Percentiles rank a stretch among this genome's conserved stretches.
Conservation (phyloP, 805 yeast species). For the Hanseniaspora osmophila region DNA sequence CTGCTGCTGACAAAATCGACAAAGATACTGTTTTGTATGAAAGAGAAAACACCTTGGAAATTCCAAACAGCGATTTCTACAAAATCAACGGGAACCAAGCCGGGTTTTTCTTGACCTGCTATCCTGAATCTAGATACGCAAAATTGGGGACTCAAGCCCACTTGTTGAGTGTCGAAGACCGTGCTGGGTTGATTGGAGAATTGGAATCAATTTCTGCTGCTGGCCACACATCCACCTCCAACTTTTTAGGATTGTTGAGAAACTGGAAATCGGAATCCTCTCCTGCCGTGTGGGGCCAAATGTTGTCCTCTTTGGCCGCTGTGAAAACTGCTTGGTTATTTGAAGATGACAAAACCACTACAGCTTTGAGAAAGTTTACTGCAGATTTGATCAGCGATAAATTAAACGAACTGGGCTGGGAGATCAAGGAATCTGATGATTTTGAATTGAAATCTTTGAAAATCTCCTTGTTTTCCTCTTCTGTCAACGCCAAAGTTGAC, state of each 20-base stretch:
- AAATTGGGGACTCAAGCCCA: slow-evolving; percentile 48
- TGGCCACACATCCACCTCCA: slow-evolving; percentile 51
- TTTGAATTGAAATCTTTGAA: slow-evolving; percentile 55
- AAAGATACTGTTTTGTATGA: slow-evolving; percentile 41
- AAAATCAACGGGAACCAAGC: slow-evolving; percentile 62
- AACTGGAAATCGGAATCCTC: slow-evolving; percentile 47
- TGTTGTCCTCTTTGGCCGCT: slow-evolving; percentile 33
- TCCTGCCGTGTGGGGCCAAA: slow-evolving; percentile 57
- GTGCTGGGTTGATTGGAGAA: slow-evolving; percentile 72
- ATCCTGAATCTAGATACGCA: slow-evolving; percentile 53
- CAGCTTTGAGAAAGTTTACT: slow-evolving; percentile 37
- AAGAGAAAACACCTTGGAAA: slow-evolving; percentile 32
- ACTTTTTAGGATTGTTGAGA: slow-evolving; percentile 43
- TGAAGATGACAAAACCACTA: slow-evolving; percentile 32
- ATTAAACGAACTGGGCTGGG: slow-evolving; percentile 49
- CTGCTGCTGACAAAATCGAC: slow-evolving; percentile 40
- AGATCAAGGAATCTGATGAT: slow-evolving; percentile 39
- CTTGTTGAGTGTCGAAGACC: slow-evolving; percentile 56
- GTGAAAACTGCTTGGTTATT: slow-evolving; percentile 42
- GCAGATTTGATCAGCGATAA: slow-evolving; percentile 42
- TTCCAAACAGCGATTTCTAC: slow-evolving; percentile 34
- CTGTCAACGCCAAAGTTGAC: slow-evolving; percentile 38
- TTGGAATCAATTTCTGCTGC: slow-evolving; percentile 58
- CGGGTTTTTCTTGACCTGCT: slow-evolving; percentile 65
- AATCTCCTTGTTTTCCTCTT: slow-evolving; percentile 45